These are phyloP conservation scores for Quercus parvula DNA, from an alignment of 306 rosid genomes.

Conservation along the genomic window DNA sequence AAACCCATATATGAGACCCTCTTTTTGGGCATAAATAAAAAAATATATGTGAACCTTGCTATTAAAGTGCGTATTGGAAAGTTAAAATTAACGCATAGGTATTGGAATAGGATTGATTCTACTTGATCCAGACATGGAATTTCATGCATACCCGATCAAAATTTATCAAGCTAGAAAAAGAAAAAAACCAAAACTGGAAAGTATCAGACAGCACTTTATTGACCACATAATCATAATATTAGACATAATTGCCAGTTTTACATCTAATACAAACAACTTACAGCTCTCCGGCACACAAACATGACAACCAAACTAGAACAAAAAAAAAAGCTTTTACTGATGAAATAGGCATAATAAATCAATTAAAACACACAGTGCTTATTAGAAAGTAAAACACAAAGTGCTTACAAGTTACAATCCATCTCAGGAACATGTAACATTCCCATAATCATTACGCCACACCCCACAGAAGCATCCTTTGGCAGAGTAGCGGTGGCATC, in stretches of 20 bases:
- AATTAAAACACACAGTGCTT: neutral
- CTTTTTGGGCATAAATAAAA: neutral
- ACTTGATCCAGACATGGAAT: neutral
- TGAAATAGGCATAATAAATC: neutral
- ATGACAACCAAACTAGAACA: neutral
- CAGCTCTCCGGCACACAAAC: neutral
- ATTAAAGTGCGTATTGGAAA: neutral
- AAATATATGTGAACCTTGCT: neutral
- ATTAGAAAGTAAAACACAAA: too few species aligned
- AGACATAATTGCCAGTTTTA: neutral
- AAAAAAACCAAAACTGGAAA: neutral
- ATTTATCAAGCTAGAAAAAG: neutral
- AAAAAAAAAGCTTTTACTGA: neutral
- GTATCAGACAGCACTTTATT: neutral
- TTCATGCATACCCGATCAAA: neutral
- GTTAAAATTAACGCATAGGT: neutral
- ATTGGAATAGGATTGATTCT: neutral
- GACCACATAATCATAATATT: neutral
- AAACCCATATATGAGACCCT: too few species aligned
- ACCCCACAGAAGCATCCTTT: neutral
- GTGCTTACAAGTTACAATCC: neutral
- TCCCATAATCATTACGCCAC: neutral
- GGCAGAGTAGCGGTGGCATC: conserved; percentile 24
- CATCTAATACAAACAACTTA: neutral
- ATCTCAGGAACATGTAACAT: neutral